Evolutionary conservation across 495 filamentous ascomycete species (phyloP).

Genomic region (Glarea lozoyensis): DNA sequence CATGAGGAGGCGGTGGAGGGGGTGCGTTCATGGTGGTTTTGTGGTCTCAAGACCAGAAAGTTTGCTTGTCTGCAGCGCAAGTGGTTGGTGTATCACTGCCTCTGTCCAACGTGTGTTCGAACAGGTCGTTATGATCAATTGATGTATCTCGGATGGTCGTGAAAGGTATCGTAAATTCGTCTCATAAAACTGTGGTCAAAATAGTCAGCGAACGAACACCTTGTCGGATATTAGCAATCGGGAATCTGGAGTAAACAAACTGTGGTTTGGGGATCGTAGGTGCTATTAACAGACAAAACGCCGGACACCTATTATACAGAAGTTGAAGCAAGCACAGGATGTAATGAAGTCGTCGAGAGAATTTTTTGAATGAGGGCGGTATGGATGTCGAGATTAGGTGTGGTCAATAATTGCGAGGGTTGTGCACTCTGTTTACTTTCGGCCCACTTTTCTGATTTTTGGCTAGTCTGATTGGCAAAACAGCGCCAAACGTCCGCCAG

Average conservation of each 20-base stretch:
- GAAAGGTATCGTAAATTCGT: conserved; percentile 17
- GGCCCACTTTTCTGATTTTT: too few relatives aligned
- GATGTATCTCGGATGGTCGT: conserved; percentile 18
- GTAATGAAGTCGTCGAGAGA: too few relatives aligned
- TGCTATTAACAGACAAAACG: conserved; percentile 4
- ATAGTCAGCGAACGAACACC: background rate
- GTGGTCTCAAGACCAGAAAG: conserved; percentile 6
- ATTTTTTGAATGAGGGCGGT: too few relatives aligned
- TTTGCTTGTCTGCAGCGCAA: conserved; percentile 4
- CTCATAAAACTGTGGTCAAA: conserved; percentile 11
- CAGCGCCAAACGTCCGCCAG: conserved; percentile 2
- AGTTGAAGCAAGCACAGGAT: too few relatives aligned
- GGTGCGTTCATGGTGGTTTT: conserved; percentile 35
- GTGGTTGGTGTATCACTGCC: conserved; percentile 2
- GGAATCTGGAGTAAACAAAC: conserved; percentile 11
- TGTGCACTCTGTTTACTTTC: too few relatives aligned
- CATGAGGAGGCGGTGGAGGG: conserved; percentile 63
- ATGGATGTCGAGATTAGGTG: too few relatives aligned
- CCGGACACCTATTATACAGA: conserved; percentile 14
- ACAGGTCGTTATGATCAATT: too few relatives aligned
- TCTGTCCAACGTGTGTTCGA: background rate
- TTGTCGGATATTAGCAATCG: conserved; percentile 3
- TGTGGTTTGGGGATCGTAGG: conserved; percentile 1
- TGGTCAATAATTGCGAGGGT: too few relatives aligned
- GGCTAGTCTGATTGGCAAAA: too few relatives aligned